Evolutionary conservation across 2,329 filamentous ascomycete genomes (phyloP), one percentile per base, ranked within the genome.

Genomic region (Tolypocladium tundrense): DNA sequence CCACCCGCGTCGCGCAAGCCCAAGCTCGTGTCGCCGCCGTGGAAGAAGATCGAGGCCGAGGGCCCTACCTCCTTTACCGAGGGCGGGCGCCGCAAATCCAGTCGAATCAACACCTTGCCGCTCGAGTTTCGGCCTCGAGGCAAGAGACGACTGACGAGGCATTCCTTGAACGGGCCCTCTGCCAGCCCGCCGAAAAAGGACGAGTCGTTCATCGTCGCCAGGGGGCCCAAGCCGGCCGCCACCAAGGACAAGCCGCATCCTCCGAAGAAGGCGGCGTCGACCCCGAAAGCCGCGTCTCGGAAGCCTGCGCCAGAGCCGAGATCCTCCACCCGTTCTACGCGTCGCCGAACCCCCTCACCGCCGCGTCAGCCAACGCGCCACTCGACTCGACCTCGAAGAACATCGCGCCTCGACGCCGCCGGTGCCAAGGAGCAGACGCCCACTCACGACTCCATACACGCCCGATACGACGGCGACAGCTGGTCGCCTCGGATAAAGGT

Each of bases 41-140:
- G 94, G 94, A 97, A 94, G 77, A 90, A 85, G 67, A 82, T 89
- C 61, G 82, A 82, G 59, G 90, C 88, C 45, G 89, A 96, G 35
- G 94, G 94, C 0, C 94, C 94, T 27, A 94, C 93, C 4, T 88
- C 89, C 0, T 92, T 95, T 69, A 82, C 88, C 52, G 83, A 81
- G 75, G 88, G 81, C 82, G 90, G 89, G 54, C 81, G 81, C 62
- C 80, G 85, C 60, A 87, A 85, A 67, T 88, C 85, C 27, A 84
- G 84, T 45, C 80, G 85, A 60, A 83, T 84, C 65, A 87, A 88
- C 67, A 69, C 70, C 2, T 66, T 84, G 16, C 81, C 82, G 21
- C 60, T 80, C 37, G 81, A 85, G 60, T 64, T 81, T 48, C 78
- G 80, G 60, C 73, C 77, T 19, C 73, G 70, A 52, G 74, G 74